phyloP scores from a whole-genome alignment of 345 rosid species.

The Aquilaria yunnanensis region DNA sequence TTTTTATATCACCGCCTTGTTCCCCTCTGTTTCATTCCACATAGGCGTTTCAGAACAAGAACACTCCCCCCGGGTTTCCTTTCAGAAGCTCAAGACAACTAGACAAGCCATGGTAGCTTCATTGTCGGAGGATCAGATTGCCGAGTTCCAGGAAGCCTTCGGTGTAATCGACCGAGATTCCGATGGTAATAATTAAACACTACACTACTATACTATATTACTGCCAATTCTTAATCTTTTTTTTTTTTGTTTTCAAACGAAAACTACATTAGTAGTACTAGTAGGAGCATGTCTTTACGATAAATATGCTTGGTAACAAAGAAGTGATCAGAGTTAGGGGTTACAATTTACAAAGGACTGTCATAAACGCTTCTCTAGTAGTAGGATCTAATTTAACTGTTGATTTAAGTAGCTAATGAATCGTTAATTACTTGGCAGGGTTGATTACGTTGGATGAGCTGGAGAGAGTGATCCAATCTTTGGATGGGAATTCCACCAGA shows the following conservation, averaged over 20 bases:
- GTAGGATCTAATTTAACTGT: no score
- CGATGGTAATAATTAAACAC: conserved; percentile 27
- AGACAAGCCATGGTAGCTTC: conserved; percentile 29
- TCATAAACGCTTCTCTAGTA: no score
- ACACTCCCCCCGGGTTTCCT: no score
- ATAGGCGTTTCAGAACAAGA: background rate
- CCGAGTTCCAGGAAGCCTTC: conserved; percentile 52
- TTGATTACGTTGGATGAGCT: conserved; percentile 40
- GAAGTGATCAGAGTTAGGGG: no score
- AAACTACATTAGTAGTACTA: no score
- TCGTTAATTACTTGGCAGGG: conserved; percentile 19
- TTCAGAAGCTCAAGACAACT: background rate
- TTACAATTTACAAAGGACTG: no score
- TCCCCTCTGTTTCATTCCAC: background rate
- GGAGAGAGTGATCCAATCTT: conserved; percentile 24
- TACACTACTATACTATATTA: no score
- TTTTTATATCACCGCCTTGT: background rate
- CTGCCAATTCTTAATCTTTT: no score
- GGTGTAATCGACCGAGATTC: conserved; percentile 45
- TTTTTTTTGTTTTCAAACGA: no score
- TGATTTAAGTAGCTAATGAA: no score
- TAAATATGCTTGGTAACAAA: no score
- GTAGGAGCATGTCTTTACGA: no score
- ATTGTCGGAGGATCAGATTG: conserved; percentile 40
- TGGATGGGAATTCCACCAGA: conserved; percentile 35